Conservation (phyloP, 352 stramenopile genomes). For the Globisporangium radiosum region DNA sequence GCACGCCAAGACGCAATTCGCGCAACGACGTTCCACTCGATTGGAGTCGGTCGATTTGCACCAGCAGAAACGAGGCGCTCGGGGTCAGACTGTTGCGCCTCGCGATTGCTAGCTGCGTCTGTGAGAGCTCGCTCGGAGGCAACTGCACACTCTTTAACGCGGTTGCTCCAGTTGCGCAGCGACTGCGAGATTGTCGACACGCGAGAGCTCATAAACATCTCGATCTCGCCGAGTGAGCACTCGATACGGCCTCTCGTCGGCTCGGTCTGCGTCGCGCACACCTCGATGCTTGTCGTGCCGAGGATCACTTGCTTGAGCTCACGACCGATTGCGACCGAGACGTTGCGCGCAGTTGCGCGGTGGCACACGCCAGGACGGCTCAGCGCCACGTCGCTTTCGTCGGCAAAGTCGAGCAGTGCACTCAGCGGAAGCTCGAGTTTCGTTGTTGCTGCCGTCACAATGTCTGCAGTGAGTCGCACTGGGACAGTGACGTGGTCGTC, state of each 20-base stretch:
- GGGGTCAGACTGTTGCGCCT: not conserved
- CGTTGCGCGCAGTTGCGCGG: not conserved
- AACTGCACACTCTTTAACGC: not conserved
- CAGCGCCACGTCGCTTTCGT: not conserved
- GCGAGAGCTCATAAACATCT: conserved; percentile 5
- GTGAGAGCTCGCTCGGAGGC: not conserved
- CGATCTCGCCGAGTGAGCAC: not conserved
- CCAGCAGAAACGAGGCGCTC: not conserved
- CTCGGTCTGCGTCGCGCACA: conserved; percentile 6
- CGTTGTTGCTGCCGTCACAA: not conserved
- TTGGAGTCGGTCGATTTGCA: not conserved
- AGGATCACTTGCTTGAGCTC: conserved; percentile 9
- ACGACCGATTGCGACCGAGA: conserved; percentile 1
- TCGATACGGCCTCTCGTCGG: not conserved
- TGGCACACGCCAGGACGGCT: not conserved
- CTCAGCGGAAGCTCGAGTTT: not conserved
- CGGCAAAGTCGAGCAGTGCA: conserved; percentile 3
- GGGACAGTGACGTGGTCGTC: conserved; percentile 1
- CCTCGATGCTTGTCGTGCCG: not conserved
- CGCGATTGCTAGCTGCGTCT: not conserved
- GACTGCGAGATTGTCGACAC: conserved; percentile 9
- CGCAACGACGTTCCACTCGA: conserved; percentile 4
- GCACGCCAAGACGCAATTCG: conserved; percentile 7
- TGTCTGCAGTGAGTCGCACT: conserved; percentile 1
- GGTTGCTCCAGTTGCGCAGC: conserved; percentile 1